Evolutionary conservation across 768 basidiomycete species (phyloP).

Genomic region (Paxillus ammoniavirescens): DNA sequence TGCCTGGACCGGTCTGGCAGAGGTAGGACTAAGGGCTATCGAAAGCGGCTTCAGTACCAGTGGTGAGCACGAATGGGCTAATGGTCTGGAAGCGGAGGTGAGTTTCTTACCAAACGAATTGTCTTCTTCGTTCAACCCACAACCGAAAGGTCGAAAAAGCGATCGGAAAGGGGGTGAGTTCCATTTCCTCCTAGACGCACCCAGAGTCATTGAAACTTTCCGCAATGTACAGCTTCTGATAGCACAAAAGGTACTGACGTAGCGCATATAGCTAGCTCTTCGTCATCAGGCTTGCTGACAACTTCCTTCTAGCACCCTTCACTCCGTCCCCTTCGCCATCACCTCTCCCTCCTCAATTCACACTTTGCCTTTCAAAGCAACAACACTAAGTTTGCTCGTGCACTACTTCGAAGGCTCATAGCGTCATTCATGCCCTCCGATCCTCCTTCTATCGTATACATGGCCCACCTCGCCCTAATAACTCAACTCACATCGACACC

Average conservation of each 20-base stretch:
- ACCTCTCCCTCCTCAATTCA: conserved; percentile 60
- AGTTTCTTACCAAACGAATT: background rate
- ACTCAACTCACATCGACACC: conserved; percentile 35
- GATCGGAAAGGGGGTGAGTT: conserved; percentile 66
- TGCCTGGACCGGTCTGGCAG: conserved; percentile 69
- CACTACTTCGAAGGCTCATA: conserved; percentile 54
- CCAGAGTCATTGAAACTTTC: background rate
- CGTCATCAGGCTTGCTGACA: conserved; percentile 3
- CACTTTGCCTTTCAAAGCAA: conserved; percentile 45
- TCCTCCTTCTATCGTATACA: conserved; percentile 53
- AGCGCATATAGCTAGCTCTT: conserved; percentile 6
- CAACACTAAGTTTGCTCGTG: conserved; percentile 60
- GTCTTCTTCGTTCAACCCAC: background rate
- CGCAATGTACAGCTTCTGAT: conserved; percentile 42
- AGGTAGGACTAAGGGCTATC: conserved; percentile 61
- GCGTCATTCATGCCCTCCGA: conserved; percentile 44
- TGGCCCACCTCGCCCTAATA: conserved; percentile 56
- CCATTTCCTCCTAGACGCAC: background rate
- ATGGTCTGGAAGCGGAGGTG: conserved; percentile 57
- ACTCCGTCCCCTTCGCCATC: conserved; percentile 56
- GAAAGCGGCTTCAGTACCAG: conserved; percentile 40
- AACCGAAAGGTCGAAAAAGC: conserved; percentile 54
- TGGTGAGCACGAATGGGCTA: conserved; percentile 42
- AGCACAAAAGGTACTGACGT: conserved; percentile 53
- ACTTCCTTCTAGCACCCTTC: conserved; percentile 53